These are phyloP conservation scores for Kockiozyma suomiensis DNA, from an alignment of 805 yeast species.

Conservation along the genomic window DNA sequence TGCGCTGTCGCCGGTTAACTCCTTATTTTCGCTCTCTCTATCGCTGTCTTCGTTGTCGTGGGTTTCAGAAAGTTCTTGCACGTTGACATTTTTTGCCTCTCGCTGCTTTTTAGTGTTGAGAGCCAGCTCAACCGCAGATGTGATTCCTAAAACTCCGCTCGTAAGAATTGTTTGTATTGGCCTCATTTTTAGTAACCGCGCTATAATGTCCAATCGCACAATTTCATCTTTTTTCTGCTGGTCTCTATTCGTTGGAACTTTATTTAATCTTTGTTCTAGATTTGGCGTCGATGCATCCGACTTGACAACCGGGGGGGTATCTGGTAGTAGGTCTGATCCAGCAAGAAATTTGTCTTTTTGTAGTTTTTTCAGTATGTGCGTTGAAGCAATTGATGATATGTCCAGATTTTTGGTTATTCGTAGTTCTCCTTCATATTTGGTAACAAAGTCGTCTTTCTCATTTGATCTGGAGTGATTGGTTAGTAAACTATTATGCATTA, in stretches of 20 bases:
- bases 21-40: not conserved
- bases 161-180: conserved; percentile 28
- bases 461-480: not conserved
- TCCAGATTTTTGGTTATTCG: conserved; percentile 34
- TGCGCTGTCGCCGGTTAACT: not conserved
- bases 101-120: conserved; percentile 11
- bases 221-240: conserved; percentile 13
- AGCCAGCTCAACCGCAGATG: conserved; percentile 29
- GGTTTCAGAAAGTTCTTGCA: not conserved
- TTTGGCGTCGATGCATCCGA: not conserved
- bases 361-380: conserved; percentile 20
- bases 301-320: conserved; percentile 2
- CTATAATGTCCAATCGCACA: conserved; percentile 31
- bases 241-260: not conserved
- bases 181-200: conserved; percentile 34
- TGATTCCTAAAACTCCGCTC: conserved; percentile 18
- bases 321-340: conserved; percentile 21
- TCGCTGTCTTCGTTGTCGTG: not conserved
- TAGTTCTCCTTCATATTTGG: conserved; percentile 35
- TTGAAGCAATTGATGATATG: conserved; percentile 29
- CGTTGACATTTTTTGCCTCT: not conserved
- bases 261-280: not conserved
- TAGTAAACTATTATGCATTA: no score
- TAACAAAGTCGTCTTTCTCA: conserved; percentile 22
- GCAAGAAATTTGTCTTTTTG: conserved; percentile 15